Base-by-base conservation (phyloP, 2,329 filamentous ascomycete genomes). In the Neofusicoccum kwambonambiense region DNA sequence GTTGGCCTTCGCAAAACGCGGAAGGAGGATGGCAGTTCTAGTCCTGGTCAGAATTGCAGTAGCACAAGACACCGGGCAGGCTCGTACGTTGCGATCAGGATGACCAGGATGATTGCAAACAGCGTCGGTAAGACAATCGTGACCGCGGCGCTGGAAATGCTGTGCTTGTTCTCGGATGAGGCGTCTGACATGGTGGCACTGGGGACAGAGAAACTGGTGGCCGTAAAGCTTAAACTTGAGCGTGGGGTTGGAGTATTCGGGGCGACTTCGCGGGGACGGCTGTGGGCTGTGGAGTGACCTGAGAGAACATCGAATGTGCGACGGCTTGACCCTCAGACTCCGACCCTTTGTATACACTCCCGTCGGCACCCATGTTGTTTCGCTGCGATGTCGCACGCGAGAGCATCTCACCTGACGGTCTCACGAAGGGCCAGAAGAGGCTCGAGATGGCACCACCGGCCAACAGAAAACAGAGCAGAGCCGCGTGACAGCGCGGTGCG, bases 111-210 rank as follows among this genome's bases (percentile, higher is more conserved):
- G n/a, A 75, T 67, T 12, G 74, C 70, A 61, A 75, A 71, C 17
- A 76, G 66, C 1, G 69, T 69, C 19, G 75, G 75, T 22, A 76
- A 67, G 17, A 76, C 69, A 42, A 76, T 73, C 0, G 71, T 73
- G 47, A 77, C 47, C 11, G 45, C 54, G 22, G 35, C 22, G 39
- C 50, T 49, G n/a, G 35, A 39, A 15, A 22, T 31, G 34, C n/a
- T 31, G 39, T 56, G 37, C 35, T 37, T 49, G 27, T 27, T 51
- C 37, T 37, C 39, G 61, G 61, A 31, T 62, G 47, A 52, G 37
- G 49, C 15, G 41, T 64, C 61, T 9, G 50, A 34, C 61, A 64
- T 64, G 49, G 8, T 4, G 27, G n/a, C 27, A 35, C 15, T 22
- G 9, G 8, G 22, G 12, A 57, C 17, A 34, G 47, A 44, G 22